Percentiles rank a stretch among this genome's conserved stretches.
phyloP scores from a whole-genome alignment of 306 rosid genomes.

The Trifolium fragiferum region DNA sequence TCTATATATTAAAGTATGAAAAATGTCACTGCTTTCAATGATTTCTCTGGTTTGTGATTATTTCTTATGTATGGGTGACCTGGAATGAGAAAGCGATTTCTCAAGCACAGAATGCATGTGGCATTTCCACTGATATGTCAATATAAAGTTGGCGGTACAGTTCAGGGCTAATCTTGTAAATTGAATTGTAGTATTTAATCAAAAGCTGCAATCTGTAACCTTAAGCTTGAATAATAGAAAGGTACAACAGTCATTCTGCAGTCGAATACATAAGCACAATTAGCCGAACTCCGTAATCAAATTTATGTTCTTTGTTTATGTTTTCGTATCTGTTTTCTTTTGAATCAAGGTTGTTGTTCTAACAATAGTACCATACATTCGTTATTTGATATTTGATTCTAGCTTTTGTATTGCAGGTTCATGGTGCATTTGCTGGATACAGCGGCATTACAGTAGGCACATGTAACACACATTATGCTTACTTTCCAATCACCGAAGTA shows the following conservation, averaged over 20 bases:
- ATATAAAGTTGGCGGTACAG: neutral
- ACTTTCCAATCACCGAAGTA: constrained; percentile 92
- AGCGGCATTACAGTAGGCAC: constrained; percentile 91
- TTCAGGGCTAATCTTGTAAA: neutral
- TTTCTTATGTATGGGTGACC: neutral
- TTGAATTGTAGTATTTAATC: neutral
- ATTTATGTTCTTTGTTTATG: neutral
- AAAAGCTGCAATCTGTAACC: neutral
- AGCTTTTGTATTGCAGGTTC: constrained; percentile 69
- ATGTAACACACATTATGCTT: constrained; percentile 96
- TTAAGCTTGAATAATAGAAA: neutral
- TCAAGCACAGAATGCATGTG: constrained; percentile 5
- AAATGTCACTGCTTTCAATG: neutral
- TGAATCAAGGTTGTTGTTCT: neutral
- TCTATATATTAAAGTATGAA: neutral
- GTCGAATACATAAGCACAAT: neutral
- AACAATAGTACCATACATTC: neutral
- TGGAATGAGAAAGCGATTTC: neutral
- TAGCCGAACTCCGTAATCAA: neutral
- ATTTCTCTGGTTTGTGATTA: neutral
- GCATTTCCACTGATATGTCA: neutral
- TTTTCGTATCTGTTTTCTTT: neutral
- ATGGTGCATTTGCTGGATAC: constrained; percentile 95
- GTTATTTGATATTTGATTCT: constrained; percentile 24
- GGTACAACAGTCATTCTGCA: neutral